These are phyloP conservation scores for Fusarium sp. DNA, from an alignment of 2,329 filamentous ascomycete genomes.

Conservation along the genomic window DNA sequence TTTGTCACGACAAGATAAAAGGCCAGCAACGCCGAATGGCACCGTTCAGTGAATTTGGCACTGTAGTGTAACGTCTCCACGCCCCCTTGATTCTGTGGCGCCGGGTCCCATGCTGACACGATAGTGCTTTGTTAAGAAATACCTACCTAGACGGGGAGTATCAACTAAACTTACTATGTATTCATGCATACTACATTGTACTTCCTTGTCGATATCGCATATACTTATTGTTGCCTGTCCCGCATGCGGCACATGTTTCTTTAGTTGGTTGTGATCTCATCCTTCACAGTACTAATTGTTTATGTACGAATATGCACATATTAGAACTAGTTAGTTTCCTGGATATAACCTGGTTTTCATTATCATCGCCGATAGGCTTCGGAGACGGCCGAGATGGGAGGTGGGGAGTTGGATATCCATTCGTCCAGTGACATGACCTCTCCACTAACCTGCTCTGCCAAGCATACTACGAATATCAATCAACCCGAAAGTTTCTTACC, in stretches of 20 bases:
- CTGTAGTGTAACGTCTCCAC: conserved; percentile 6
- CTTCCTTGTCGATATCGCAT: conserved; percentile 18
- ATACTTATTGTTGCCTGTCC: conserved; percentile 9
- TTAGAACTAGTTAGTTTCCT: neutral
- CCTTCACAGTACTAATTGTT: neutral
- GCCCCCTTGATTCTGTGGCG: conserved; percentile 23
- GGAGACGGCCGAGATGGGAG: conserved; percentile 19
- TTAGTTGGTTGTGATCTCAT: neutral
- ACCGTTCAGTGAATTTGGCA: neutral
- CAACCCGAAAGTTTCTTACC: conserved; percentile 13
- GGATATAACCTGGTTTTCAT: conserved; percentile 1
- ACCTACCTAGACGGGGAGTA: neutral
- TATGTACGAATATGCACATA: neutral
- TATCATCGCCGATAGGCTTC: conserved; percentile 14
- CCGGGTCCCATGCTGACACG: conserved; percentile 14
- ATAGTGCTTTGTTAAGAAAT: conserved; percentile 24
- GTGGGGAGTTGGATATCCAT: conserved; percentile 2
- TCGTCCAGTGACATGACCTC: conserved; percentile 5
- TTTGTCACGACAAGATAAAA: neutral
- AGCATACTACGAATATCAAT: conserved; percentile 12
- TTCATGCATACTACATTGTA: conserved; percentile 11
- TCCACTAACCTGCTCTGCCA: conserved; percentile 17
- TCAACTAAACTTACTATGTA: conserved; percentile 1
- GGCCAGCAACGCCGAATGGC: conserved; percentile 1
- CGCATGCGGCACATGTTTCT: conserved; percentile 13